Conservation (phyloP, 768 basidiomycete species). For the Nidularia pulvinata region DNA sequence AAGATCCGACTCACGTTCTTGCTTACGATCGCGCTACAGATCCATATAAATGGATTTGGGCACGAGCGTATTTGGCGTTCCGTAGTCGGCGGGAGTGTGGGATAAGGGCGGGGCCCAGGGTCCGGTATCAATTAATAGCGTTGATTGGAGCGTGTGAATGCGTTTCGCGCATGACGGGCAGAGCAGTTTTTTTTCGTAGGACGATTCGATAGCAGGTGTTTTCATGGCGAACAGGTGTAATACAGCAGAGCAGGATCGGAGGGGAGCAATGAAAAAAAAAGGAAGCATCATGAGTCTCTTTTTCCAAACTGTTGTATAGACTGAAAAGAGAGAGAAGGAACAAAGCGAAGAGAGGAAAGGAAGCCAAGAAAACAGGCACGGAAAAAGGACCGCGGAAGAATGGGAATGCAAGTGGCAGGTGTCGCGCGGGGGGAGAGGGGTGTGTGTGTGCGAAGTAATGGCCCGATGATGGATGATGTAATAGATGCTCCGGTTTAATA, state of each 20-base stretch:
- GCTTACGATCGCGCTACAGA: constrained; percentile 61
- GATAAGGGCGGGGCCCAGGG: too few relatives aligned
- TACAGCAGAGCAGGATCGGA: background rate
- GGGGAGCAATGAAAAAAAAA: background rate
- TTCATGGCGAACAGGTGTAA: too few relatives aligned
- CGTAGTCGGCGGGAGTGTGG: constrained; percentile 2
- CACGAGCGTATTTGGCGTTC: constrained; percentile 2
- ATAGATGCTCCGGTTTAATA: background rate
- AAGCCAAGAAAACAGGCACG: background rate
- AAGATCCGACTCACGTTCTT: constrained; percentile 56
- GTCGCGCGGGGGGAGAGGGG: background rate
- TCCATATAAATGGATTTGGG: constrained; percentile 1
- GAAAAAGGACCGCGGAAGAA: constrained; percentile 8
- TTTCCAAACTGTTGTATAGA: background rate
- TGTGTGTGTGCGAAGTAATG: background rate
- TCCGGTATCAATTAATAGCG: too few relatives aligned
- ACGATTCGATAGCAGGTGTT: background rate
- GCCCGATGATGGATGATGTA: background rate
- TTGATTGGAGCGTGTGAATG: constrained; percentile 7
- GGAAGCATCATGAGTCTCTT: background rate
- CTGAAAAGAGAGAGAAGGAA: constrained; percentile 14
- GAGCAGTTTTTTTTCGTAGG: background rate
- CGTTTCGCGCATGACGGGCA: background rate
- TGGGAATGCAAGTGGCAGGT: constrained; percentile 5
- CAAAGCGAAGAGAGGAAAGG: constrained; percentile 8